Percentiles rank a stretch among this genome's conserved stretches.
phyloP scores from a whole-genome alignment of 202 grass and related monocot genomes.

The Schoenoplectus triqueter region DNA sequence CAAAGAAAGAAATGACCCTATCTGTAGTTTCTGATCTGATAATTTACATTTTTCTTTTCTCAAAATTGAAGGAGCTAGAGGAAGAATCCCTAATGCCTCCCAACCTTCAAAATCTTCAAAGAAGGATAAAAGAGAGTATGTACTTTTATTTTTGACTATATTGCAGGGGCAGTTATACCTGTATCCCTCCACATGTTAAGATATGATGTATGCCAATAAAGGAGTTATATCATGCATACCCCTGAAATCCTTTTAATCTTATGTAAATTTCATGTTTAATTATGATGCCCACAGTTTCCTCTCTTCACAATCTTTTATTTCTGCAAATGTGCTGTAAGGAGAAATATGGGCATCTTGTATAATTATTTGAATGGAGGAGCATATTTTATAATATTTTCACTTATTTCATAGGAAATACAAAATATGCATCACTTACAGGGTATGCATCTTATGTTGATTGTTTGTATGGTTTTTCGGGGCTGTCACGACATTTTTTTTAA shows the following conservation, averaged over 20 bases:
- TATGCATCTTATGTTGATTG: not conserved
- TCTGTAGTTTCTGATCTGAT: not conserved
- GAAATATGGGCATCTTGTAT: constrained; percentile 1
- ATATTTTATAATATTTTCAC: not conserved
- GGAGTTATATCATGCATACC: constrained; percentile 1
- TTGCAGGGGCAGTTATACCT: not conserved
- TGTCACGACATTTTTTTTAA: constrained; percentile 16
- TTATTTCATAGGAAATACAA: constrained; percentile 2
- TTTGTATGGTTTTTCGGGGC: not conserved
- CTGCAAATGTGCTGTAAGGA: not conserved
- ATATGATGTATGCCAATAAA: constrained; percentile 10
- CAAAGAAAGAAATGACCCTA: not conserved
- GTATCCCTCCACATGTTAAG: not conserved
- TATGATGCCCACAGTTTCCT: not conserved
- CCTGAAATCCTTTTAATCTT: not conserved
- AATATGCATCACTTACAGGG: not conserved
- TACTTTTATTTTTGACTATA: constrained; percentile 34
- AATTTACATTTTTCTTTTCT: constrained; percentile 1
- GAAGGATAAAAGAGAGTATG: constrained; percentile 93
- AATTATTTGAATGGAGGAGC: not conserved
- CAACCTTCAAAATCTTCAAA: constrained; percentile 80
- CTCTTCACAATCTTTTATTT: not conserved
- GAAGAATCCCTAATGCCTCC: constrained; percentile 75
- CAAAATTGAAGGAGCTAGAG: constrained; percentile 57
- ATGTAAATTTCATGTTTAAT: not conserved